Evolutionary conservation across 768 basidiomycete species (phyloP), one percentile per base, ranked within the genome.

Genomic region (Suillus cothurnatus): DNA sequence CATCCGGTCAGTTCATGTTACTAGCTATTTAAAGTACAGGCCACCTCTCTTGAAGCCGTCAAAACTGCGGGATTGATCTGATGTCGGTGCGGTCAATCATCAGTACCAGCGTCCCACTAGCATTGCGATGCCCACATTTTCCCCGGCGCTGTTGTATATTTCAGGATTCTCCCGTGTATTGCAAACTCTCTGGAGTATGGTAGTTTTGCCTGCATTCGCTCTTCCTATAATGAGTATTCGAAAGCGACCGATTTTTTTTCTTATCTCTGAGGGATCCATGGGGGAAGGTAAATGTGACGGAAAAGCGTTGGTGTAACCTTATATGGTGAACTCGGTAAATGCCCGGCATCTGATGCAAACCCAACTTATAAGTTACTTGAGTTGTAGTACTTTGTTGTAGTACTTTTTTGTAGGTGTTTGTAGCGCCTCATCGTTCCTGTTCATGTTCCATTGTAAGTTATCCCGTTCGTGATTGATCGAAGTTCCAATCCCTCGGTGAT

Each of bases 201-300:
- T 81, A 0, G 80, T 81, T 66, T 82, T 82, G 0, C 81, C 81
- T 1, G 79, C 74, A 61, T 81, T 80, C 3, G 78, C 76, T 61
- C 76, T 73, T 5, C 81, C 81, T n/a, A 82, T 78, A 19, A 81
- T 68, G 56, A 82, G 77, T 31, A 81, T 73, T 4, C 81, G 76
- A 53, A 81, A 81, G 49, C 69, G 76, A 3, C 23, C 32, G 45
- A 66, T 56, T 39, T 26, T 56, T 6, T 50, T 0, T 43, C 28
- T 69, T 23, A 68, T 32, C 0, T 5, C 2, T n/a, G 67, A 43
- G 23, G 58, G 28, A 12, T 61, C 47, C 60, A 61, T 61, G 23
- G 23, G n/a, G n/a, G n/a, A 61, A 31, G 28, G 34, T 41, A 64
- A 15, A 8, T 32, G 15, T 28, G 23, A 61, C 2, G n/a, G 58